These are phyloP conservation scores for Ceratocystis diversiconidia DNA, from an alignment of 2,329 filamentous ascomycete genomes.

Conservation along the genomic window DNA sequence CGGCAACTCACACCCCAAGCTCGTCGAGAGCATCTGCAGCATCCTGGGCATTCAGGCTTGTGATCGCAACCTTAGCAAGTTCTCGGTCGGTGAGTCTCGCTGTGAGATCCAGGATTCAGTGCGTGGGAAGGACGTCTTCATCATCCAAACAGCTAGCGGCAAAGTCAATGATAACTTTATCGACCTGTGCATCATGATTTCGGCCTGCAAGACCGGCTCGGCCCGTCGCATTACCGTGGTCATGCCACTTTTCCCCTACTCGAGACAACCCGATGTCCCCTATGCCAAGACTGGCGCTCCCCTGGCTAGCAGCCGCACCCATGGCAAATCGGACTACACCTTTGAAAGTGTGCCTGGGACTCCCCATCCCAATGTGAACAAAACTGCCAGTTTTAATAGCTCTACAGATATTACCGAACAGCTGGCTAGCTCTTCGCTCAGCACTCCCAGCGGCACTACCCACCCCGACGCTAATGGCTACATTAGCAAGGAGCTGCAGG, in stretches of 20 bases:
- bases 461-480: slow-evolving; percentile 23
- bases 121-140: slow-evolving; percentile 96
- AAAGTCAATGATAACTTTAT: slow-evolving; percentile 93
- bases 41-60: slow-evolving; percentile 76
- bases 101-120: slow-evolving; percentile 96
- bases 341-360: slow-evolving; percentile 89
- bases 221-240: slow-evolving; percentile 88
- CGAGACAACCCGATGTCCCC: slow-evolving; percentile 84
- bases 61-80: slow-evolving; percentile 75
- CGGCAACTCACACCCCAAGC: slow-evolving; percentile 79
- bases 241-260: slow-evolving; percentile 91
- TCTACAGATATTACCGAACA: slow-evolving; percentile 56
- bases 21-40: slow-evolving; percentile 76
- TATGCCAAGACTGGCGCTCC: slow-evolving; percentile 94
- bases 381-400: slow-evolving; percentile 49
- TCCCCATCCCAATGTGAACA: slow-evolving; percentile 56
- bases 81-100: slow-evolving; percentile 85
- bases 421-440: slow-evolving; percentile 52
- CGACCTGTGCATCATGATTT: slow-evolving; percentile 94
- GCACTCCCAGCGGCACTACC: slow-evolving; percentile 37
- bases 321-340: slow-evolving; percentile 50
- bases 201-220: slow-evolving; percentile 90
- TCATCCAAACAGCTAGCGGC: slow-evolving; percentile 85
- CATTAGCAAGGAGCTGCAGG: slow-evolving; percentile 42
- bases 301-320: slow-evolving; percentile 49